Conservation (phyloP, 2,329 filamentous ascomycete species). For the Fusarium bulbicola region DNA sequence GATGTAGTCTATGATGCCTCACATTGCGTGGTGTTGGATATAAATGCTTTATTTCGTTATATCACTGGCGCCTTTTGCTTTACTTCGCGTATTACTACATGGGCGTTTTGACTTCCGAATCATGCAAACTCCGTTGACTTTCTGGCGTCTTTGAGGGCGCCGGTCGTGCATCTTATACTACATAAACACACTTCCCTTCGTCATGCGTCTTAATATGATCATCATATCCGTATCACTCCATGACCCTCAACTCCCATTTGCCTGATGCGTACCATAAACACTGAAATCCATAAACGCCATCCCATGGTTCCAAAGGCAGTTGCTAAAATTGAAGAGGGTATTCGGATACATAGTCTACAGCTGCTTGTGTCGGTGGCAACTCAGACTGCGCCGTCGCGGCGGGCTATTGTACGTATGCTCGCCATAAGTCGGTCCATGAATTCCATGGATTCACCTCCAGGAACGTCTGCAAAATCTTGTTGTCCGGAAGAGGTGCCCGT, state of each 20-base stretch:
- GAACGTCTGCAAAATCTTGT: conserved; percentile 54
- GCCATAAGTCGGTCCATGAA: conserved; percentile 63
- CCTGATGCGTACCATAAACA: conserved; percentile 8
- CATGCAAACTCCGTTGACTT: neutral
- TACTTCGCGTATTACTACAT: no score
- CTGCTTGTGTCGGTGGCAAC: neutral
- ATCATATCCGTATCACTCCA: conserved; percentile 4
- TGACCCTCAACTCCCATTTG: neutral
- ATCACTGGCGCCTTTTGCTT: neutral
- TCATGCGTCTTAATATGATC: conserved; percentile 4
- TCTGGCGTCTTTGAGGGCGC: neutral
- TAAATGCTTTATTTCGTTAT: neutral
- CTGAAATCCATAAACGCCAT: conserved; percentile 22
- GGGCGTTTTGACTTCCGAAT: neutral
- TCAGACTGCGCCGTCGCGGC: conserved; percentile 18
- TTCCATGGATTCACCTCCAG: conserved; percentile 55
- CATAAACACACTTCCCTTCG: conserved; percentile 18
- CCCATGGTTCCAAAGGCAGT: conserved; percentile 6
- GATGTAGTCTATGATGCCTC: neutral
- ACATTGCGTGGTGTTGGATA: neutral
- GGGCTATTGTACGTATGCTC: conserved; percentile 57
- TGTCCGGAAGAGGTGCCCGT: conserved; percentile 1
- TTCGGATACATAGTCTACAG: conserved; percentile 3
- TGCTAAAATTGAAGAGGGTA: conserved; percentile 10
- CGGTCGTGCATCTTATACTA: conserved; percentile 5